phyloP scores from a whole-genome alignment of 495 filamentous ascomycete genomes.

The Friedmanniomyces simplex region DNA sequence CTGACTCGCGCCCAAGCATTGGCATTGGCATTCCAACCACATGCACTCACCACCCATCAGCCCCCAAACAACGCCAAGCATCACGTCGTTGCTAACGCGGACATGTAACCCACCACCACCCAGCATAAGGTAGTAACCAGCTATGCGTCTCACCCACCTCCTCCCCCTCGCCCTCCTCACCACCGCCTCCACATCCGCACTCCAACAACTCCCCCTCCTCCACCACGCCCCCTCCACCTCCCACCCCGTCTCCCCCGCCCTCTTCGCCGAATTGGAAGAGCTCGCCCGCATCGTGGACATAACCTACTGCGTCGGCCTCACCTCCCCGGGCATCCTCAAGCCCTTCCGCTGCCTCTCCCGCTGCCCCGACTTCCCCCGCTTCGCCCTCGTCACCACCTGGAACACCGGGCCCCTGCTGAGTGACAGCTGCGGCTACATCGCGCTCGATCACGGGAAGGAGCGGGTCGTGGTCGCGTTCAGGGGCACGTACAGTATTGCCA shows the following conservation, averaged over 20 bases:
- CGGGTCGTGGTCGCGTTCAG: constrained; percentile 86
- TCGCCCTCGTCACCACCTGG: constrained; percentile 78
- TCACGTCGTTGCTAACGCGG: too few species aligned
- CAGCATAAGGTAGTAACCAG: background rate
- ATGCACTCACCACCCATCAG: too few species aligned
- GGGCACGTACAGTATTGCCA: constrained; percentile 85
- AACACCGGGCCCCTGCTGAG: constrained; percentile 78
- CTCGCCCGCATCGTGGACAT: constrained; percentile 85
- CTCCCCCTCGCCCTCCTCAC: background rate
- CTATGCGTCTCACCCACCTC: too few species aligned
- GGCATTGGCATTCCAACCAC: too few species aligned
- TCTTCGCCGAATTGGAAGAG: constrained; percentile 79
- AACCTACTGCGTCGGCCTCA: constrained; percentile 81
- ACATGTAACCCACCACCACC: background rate
- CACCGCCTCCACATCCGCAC: background rate
- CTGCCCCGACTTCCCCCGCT: constrained; percentile 66
- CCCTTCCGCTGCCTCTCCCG: constrained; percentile 80
- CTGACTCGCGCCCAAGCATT: too few species aligned
- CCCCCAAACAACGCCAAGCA: too few species aligned
- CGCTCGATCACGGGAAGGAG: constrained; percentile 57
- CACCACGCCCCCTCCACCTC: constrained; percentile 4
- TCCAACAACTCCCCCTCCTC: constrained; percentile 11
- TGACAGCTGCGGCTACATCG: constrained; percentile 91
- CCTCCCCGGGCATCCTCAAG: constrained; percentile 55
- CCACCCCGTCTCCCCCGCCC: constrained; percentile 45